These are phyloP conservation scores for Mycena albidolilacea DNA, from an alignment of 768 basidiomycete species.

Conservation along the genomic window DNA sequence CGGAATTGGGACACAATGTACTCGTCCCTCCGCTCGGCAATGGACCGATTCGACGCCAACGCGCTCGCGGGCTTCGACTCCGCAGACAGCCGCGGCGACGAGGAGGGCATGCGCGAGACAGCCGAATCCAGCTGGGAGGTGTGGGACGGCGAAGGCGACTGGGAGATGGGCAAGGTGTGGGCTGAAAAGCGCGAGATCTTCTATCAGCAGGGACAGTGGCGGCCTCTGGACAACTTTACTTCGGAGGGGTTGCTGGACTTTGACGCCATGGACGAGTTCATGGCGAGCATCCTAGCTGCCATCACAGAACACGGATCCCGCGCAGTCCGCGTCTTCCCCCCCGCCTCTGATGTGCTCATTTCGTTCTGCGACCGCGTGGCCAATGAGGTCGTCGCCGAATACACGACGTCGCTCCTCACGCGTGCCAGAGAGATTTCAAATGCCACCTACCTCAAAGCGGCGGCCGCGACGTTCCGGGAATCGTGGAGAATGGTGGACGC, in stretches of 20 bases:
- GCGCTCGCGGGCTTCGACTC: constrained; percentile 91
- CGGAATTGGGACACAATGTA: constrained; percentile 74
- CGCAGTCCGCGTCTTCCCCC: constrained; percentile 91
- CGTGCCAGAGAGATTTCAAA: constrained; percentile 83
- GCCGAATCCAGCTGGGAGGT: constrained; percentile 92
- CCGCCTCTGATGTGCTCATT: constrained; percentile 80
- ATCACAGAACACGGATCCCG: constrained; percentile 83
- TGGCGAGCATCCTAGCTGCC: constrained; percentile 74
- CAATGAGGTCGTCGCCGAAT: constrained; percentile 91
- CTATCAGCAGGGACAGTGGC: constrained; percentile 87
- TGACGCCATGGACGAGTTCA: constrained; percentile 94
- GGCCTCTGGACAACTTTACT: constrained; percentile 88
- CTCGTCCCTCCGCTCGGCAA: constrained; percentile 78
- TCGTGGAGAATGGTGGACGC: constrained; percentile 89
- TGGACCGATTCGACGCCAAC: constrained; percentile 90
- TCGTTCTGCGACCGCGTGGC: constrained; percentile 90
- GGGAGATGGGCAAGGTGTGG: constrained; percentile 97
- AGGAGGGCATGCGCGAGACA: constrained; percentile 83
- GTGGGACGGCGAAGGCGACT: constrained; percentile 74
- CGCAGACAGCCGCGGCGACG: constrained; percentile 84
- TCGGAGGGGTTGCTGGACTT: constrained; percentile 79
- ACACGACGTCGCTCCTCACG: constrained; percentile 82
- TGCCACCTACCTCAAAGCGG: constrained; percentile 83
- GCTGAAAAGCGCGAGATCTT: constrained; percentile 96
- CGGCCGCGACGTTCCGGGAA: constrained; percentile 92